Conservation (phyloP, 306 rosid genomes). For the Trifolium dubium region DNA sequence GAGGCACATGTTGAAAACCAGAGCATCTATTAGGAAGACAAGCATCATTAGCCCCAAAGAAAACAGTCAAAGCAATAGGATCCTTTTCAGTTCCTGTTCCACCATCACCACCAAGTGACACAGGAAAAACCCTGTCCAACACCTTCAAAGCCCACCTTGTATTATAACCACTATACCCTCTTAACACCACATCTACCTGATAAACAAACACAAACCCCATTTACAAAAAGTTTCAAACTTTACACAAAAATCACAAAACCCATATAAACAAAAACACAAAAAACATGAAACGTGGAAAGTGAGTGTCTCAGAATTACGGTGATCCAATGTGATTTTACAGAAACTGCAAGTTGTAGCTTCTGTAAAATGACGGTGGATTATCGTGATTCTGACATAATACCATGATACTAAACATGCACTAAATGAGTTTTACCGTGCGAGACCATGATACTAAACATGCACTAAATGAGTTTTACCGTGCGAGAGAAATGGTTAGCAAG, state of each 20-base stretch:
- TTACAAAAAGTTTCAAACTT: slow-evolving; percentile 31
- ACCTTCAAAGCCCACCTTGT: background rate
- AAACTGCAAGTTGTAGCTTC: no score
- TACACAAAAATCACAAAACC: slow-evolving; percentile 17
- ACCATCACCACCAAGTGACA: background rate
- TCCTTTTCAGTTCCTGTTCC: slow-evolving; percentile 14
- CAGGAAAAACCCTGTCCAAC: slow-evolving; percentile 7
- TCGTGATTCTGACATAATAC: no score
- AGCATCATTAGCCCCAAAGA: slow-evolving; percentile 96
- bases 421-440: no score
- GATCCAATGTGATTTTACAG: no score
- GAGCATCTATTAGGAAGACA: slow-evolving; percentile 67
- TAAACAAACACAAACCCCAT: slow-evolving; percentile 24
- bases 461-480: slow-evolving; percentile 44
- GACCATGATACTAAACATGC: no score
- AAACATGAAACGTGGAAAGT: background rate
- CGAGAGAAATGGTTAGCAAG: slow-evolving; percentile 79
- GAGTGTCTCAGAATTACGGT: no score
- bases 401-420: no score
- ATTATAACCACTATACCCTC: slow-evolving; percentile 2
- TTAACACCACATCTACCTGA: background rate
- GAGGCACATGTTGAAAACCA: slow-evolving; percentile 83
- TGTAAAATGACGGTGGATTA: no score
- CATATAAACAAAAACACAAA: background rate
- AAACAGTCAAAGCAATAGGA: slow-evolving; percentile 69